These are phyloP conservation scores for Trapa bicornis DNA, from an alignment of 345 rosid species.

Conservation along the genomic window DNA sequence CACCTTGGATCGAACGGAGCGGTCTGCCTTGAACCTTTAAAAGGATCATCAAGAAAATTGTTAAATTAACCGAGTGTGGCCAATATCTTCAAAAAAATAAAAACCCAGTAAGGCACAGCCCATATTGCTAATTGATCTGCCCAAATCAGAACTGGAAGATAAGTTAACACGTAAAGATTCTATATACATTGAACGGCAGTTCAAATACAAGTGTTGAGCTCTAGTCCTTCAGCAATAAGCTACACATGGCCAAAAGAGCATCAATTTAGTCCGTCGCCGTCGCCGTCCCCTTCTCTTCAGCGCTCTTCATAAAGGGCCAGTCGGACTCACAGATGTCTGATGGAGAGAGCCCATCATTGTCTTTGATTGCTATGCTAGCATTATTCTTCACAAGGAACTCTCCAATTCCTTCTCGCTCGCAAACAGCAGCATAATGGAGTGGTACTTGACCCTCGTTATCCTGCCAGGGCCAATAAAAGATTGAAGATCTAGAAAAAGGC, in stretches of 20 bases:
- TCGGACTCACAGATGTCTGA: constrained; percentile 44
- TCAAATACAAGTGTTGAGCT: too few relatives aligned
- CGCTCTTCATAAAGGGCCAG: constrained; percentile 60
- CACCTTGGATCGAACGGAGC: too few relatives aligned
- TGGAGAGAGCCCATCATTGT: constrained; percentile 55
- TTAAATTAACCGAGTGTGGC: too few relatives aligned
- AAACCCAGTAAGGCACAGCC: too few relatives aligned
- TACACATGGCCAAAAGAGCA: neutral
- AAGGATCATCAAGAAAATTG: too few relatives aligned
- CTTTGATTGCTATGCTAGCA: constrained; percentile 50
- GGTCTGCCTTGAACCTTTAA: too few relatives aligned
- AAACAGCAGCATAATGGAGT: constrained; percentile 81
- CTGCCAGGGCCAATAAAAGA: constrained; percentile 22
- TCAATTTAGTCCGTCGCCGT: neutral
- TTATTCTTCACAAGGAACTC: constrained; percentile 67
- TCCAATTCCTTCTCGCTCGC: constrained; percentile 73
- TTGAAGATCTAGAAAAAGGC: neutral
- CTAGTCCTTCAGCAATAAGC: neutral
- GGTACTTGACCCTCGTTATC: constrained; percentile 94
- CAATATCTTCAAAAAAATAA: too few relatives aligned
- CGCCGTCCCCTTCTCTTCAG: neutral
- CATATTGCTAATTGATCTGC: too few relatives aligned
- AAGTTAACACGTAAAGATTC: too few relatives aligned
- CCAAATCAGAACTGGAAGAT: too few relatives aligned
- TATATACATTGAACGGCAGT: too few relatives aligned